Base-by-base conservation (phyloP, 2,329 filamentous ascomycete genomes). In the Epichloe hybrida region DNA sequence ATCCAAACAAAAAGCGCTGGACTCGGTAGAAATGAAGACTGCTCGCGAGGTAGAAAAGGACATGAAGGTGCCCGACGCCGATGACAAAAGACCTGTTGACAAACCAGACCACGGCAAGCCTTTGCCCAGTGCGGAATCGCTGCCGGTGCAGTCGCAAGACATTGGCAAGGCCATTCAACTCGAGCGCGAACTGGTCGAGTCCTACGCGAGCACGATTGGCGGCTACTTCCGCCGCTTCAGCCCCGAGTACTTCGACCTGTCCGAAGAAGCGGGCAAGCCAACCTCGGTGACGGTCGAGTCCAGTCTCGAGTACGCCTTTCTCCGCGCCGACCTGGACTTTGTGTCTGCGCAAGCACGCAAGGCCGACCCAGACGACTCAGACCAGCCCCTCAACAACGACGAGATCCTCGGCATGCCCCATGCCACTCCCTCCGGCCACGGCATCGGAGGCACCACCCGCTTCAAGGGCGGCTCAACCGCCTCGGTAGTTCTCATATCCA, bases 401-500 rank as follows among this genome's bases (percentile, higher is more conserved):
- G 90, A 95, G 64, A 81, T 95, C 43, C 76, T 95, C 3, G 87
- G 88, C 35, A 66, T 67, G 3, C 76, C 77, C 0, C 71, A 74
- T 48, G 66, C 71, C 4, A 72, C 75, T 1, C 77, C 77, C 13
- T 80, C 72, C 2, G 74, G 71, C 36, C 75, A 76, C 60, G 72
- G 68, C 34, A 91, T 95, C 54, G 88, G 88, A 31, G 87, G 87
- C 8, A 68, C 75, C 2, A 81, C 75, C 31, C 84, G 88, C 53
- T 97, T 97, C 73, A 87, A 90, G 62, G 93, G 93, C 53, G 93
- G 93, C 52, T 95, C 89, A 49, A 98, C 93, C 1, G 90, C 88
- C 41, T 95, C 88, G 17, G 73, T 96, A 17, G 90, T 84, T 1
- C 76, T 98, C 62, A 88, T 98, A 51, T 95, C 89, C 0, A 97